These are phyloP conservation scores for Saccharomycopsis sp. DNA, from an alignment of 805 yeast genomes.

Conservation along the genomic window DNA sequence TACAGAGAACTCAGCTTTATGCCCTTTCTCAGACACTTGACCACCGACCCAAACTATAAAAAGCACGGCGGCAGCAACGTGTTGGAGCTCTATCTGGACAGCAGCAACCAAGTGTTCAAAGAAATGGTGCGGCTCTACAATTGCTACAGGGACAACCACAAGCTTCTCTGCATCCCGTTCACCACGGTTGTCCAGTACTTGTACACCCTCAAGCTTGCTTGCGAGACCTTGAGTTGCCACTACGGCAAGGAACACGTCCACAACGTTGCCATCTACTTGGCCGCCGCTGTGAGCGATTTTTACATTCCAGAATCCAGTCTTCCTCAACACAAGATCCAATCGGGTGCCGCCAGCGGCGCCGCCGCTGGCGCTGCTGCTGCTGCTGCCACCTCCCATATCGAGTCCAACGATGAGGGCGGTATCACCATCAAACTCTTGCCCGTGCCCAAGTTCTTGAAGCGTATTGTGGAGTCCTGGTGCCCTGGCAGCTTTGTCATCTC, in stretches of 20 bases:
- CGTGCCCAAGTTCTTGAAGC: conserved; percentile 85
- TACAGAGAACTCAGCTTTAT: conserved; percentile 87
- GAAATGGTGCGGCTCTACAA: conserved; percentile 22
- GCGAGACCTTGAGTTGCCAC: conserved; percentile 37
- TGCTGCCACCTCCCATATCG: neutral
- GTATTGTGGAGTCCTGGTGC: conserved; percentile 91
- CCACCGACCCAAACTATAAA: conserved; percentile 38
- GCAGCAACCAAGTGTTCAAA: conserved; percentile 39
- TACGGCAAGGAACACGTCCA: conserved; percentile 38
- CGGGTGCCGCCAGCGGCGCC: neutral
- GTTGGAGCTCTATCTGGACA: conserved; percentile 60
- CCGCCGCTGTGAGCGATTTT: conserved; percentile 97
- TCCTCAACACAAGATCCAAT: conserved; percentile 90
- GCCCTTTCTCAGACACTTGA: conserved; percentile 86
- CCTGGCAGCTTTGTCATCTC: conserved; percentile 91
- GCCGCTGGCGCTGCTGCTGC: neutral
- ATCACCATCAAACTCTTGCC: conserved; percentile 85
- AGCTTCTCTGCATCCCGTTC: conserved; percentile 62
- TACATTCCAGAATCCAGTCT: conserved; percentile 78
- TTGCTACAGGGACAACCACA: conserved; percentile 23
- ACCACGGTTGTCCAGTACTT: conserved; percentile 93
- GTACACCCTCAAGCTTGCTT: conserved; percentile 66
- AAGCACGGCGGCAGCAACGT: conserved; percentile 38
- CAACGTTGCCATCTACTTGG: conserved; percentile 67
- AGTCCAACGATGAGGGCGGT: conserved; percentile 41